Evolutionary conservation across 2,329 filamentous ascomycete species (phyloP).

Genomic region (Niveomyces coronatus): DNA sequence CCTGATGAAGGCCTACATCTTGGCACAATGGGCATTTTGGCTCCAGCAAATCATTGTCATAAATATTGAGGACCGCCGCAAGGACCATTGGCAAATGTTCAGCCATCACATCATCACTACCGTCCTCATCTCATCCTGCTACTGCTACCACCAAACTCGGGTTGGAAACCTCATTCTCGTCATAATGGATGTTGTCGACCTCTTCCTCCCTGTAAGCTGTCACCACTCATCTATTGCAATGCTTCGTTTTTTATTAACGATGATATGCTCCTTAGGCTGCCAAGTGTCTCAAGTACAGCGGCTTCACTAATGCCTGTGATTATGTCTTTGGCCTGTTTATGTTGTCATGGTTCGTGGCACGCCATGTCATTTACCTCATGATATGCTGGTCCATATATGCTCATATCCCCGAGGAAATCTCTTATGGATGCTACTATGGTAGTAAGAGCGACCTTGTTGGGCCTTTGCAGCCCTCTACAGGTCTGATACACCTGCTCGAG

Average conservation of each 20-base stretch:
- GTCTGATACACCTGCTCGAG: slow-evolving; percentile 55
- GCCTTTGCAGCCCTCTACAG: slow-evolving; percentile 39
- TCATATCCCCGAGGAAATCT: slow-evolving; percentile 51
- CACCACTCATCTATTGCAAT: slow-evolving; percentile 9
- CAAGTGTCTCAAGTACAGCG: slow-evolving; percentile 88
- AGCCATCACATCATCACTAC: slow-evolving; percentile 88
- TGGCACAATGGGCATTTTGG: slow-evolving; percentile 88
- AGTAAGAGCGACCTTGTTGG: slow-evolving; percentile 43
- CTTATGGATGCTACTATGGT: slow-evolving; percentile 61
- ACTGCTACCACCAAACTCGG: slow-evolving; percentile 76
- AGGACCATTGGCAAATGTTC: slow-evolving; percentile 95
- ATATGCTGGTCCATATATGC: slow-evolving; percentile 76
- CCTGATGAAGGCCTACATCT: slow-evolving; percentile 77
- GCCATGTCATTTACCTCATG: slow-evolving; percentile 69
- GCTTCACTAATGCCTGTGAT: slow-evolving; percentile 68
- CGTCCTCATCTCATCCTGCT: slow-evolving; percentile 67
- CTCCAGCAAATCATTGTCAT: slow-evolving; percentile 89
- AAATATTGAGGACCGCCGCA: slow-evolving; percentile 86
- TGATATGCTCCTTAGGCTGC: slow-evolving; percentile 47
- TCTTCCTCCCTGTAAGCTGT: slow-evolving; percentile 66
- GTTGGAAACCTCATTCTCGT: slow-evolving; percentile 84
- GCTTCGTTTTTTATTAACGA: neutral
- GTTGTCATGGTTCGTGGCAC: slow-evolving; percentile 69
- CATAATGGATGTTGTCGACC: slow-evolving; percentile 88
- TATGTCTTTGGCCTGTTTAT: slow-evolving; percentile 78